Evolutionary conservation across 2,329 filamentous ascomycete species (phyloP), one percentile per base, ranked within the genome.

Genomic region (Aureobasidium pullulans): DNA sequence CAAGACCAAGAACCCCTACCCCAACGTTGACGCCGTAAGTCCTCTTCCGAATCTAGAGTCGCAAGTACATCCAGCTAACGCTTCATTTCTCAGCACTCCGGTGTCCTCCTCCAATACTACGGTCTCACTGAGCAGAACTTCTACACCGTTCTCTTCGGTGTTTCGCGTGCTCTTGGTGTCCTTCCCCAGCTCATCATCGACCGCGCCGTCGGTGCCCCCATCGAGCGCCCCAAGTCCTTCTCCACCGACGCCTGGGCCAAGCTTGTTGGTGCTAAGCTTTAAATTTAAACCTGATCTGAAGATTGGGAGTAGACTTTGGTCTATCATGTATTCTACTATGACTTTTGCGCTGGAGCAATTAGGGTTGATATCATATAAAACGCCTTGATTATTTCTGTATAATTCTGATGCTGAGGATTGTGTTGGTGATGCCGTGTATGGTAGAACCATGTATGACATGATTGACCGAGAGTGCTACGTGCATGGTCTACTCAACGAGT

Each of bases 1-100:
- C 81, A 99, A 99, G 90, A 97, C 93, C 84, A 97, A 97, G 89
- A 96, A 97, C 89, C 93, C 93, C 67, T 97, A 84, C 85, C 94
- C 94, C 78, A 97, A 97, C 82, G 92, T 97, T 72, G 93, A 97
- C 73, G 92, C 93, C 72, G 76, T 79, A 73, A 73, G 75, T 71
- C 5, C 19, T 23, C 7, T 10, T 34, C 4, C 2, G 15, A 5
- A 7, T 29, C 39, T 53, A 4, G 7, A 29, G 10, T 11, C 19
- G 44, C 39, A 48, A 57, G 40, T 28, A 62, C 29, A 58, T 59
- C 15, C 15, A 28, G 58, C 34, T 42, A 61, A 56, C 61, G 49
- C 56, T 31, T 31, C 31, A 0, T 11, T 28, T 47, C 36, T 42
- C 60, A 79, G 76, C 94, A 97, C 88, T 96, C 92, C 34, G 94